Conservation (phyloP, 2,329 filamentous ascomycete species). For the Domatiomyces globalis region DNA sequence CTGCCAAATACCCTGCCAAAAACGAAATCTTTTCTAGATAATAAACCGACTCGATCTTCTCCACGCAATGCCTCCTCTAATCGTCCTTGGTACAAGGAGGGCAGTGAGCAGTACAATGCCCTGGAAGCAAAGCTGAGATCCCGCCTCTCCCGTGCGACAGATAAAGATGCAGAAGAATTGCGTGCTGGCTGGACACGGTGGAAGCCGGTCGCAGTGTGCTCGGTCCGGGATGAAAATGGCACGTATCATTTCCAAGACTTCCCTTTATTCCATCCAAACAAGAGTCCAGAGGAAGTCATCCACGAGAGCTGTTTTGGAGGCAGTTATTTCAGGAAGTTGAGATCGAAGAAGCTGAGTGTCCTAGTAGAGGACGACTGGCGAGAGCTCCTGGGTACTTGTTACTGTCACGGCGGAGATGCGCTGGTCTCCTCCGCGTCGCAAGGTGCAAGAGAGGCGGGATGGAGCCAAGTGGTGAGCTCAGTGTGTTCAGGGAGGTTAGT, state of each 20-base stretch:
- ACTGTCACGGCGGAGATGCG: no score
- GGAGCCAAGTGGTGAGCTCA: no score
- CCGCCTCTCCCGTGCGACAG: neutral
- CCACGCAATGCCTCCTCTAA: constrained; percentile 33
- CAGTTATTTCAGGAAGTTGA: constrained; percentile 37
- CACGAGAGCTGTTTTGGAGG: constrained; percentile 41
- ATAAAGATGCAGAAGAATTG: constrained; percentile 8
- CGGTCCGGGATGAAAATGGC: constrained; percentile 29
- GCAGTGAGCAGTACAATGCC: neutral
- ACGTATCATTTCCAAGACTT: constrained; percentile 34
- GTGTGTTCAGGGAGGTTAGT: no score
- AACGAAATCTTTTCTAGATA: constrained; percentile 24
- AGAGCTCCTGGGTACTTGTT: constrained; percentile 34
- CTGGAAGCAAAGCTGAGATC: neutral
- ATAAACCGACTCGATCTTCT: constrained; percentile 31
- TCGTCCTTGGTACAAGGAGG: constrained; percentile 11
- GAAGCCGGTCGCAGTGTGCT: constrained; percentile 27
- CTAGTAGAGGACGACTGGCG: constrained; percentile 34
- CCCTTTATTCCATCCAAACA: constrained; percentile 38
- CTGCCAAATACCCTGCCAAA: constrained; percentile 23
- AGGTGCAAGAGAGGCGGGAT: no score
- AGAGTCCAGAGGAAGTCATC: constrained; percentile 39
- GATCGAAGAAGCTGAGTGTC: constrained; percentile 29
- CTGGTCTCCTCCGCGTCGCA: no score
- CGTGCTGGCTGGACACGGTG: constrained; percentile 32